A percentile compares a stretch with the other conserved stretches of the same genome.
Evolutionary conservation across 176 grass and related monocot genomes (phyloP).

Genomic region (Triticum aestivum): IWGSC_CS_RefSeq_v2.1 NC_057794.1:506095605-506096104

Average conservation of each 20-base stretch:
- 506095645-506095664: neutral
- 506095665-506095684: constrained; percentile 6
- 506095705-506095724: neutral
- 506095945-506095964: neutral
- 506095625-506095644: neutral
- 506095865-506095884: constrained; percentile 90
- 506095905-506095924: constrained; percentile 35
- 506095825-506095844: neutral
- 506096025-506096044: constrained; percentile 72
- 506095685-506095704: constrained; percentile 9
- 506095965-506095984: constrained; percentile 64
- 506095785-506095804: neutral
- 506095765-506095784: neutral
- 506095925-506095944: constrained; percentile 32
- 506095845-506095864: constrained; percentile 71
- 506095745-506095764: neutral
- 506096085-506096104: constrained; percentile 47
- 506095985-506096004: constrained; percentile 93
- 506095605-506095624: neutral
- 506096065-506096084: constrained; percentile 53
- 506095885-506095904: constrained; percentile 85
- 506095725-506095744: neutral
- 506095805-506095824: neutral
- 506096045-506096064: constrained; percentile 48
- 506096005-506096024: constrained; percentile 84